Evolutionary conservation across 371 early-diverging fungal genomes (phyloP), one percentile per base, ranked within the genome.

Genomic region (Chytridium lagenaria): DNA sequence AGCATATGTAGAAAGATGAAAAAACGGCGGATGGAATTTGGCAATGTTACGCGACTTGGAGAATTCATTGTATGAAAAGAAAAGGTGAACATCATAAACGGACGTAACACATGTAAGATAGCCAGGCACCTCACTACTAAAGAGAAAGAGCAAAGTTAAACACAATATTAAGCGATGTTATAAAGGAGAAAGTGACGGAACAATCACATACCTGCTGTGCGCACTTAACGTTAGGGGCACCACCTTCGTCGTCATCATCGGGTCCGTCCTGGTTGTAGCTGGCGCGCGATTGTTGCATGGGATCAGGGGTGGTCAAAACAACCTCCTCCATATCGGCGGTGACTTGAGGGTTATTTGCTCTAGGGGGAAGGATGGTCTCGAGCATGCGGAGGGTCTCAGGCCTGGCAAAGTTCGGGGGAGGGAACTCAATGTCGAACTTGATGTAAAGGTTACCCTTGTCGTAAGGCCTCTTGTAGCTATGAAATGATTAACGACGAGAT

Each of bases 191-290:
- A n/a, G n/a, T n/a, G n/a, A 44, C 12, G 19, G 19, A 44, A 44
- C 44, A 52, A 52, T 52, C 12, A 15, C 26, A 12, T 44, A 66
- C 66, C 86, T 95, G 95, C 81, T 96, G 96, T 34, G 96, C 95
- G 82, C 98, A 98, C 86, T 97, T 97, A 51, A 98, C 97, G 52
- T 91, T 91, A 22, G 95, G 92, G 22, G 84, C 81, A 23, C 85
- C 89, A 0, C 85, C 85, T 34, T 90, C 92, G 5, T 87, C 91
- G 34, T 91, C 91, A 16, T 92, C 90, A 40, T 93, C 91, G 64
- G 85, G 86, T 74, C 85, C 67, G 23, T 57, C 75, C 26, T 70
- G 59, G 52, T 64, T 72, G 80, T 82, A 74, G 59, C 77, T 76
- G 63, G 84, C 73, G 78, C 87, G 81, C 55, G 63, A 70, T 52